Evolutionary conservation across 768 basidiomycete genomes (phyloP), one percentile per base, ranked within the genome.

Genomic region (Chalciporus sphaerocephalus): DNA sequence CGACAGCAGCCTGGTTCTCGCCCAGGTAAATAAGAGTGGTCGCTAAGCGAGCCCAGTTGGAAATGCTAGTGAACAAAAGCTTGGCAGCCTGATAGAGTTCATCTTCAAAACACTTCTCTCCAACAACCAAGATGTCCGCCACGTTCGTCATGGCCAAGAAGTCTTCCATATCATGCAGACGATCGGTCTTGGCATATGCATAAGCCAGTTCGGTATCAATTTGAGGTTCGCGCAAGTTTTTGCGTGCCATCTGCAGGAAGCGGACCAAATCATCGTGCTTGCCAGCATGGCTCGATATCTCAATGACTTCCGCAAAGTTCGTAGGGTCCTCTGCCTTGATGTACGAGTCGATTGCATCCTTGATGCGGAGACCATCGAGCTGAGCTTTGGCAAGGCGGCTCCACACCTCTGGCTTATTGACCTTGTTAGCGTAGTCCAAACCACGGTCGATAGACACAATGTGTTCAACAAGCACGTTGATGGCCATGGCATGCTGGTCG

Each of bases 41-140:
- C 0, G 96, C 96, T 50, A 99, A 74, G 48, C 96, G 82, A 35
- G 96, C 96, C 93, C 94, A 99, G 70, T 99, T 99, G 1, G 92
- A 95, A 59, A 99, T 99, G 69, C 92, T 94, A 30, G 82, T 80
- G 75, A 99, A 99, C 38, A 99, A 74, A 5, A 99, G 68, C 71
- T 95, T 96, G 24, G 95, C 88, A 38, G 96, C 96, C 57, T 98
- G 92, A 67, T 98, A 99, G 22, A 99, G 74, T 61, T 92, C 92
- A 50, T 97, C 96, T 60, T 98, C 92, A 72, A 99, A 99, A 62
- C 94, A 98, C 68, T 98, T 97, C 75, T 99, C 96, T 65, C 96
- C 96, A 43, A 98, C 96, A 54, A 91, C 89, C 17, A 99, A 76
- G 40, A 97, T 75, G 61, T 99, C 96, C 5, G 96, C 96, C 38